These are phyloP conservation scores for Fusarium nematophilum DNA, from an alignment of 2,329 filamentous ascomycete species.

Conservation along the genomic window DNA sequence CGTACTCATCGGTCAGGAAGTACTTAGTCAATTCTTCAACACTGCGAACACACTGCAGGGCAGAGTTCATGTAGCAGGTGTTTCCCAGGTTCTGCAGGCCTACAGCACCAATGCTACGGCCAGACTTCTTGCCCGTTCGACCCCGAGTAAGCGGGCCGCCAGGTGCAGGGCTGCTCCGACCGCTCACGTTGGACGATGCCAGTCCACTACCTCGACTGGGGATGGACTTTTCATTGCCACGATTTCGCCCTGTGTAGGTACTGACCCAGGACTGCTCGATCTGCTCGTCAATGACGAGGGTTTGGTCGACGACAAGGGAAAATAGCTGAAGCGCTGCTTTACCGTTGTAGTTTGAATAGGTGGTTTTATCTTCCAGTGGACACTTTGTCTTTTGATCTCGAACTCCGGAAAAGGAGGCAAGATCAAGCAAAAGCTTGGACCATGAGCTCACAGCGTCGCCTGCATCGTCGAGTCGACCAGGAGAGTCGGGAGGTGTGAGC, in stretches of 20 bases:
- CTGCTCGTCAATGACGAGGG: conserved; percentile 86
- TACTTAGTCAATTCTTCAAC: conserved; percentile 95
- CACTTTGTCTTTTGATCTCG: conserved; percentile 41
- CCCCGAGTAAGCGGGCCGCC: conserved; percentile 75
- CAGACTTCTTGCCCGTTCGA: conserved; percentile 74
- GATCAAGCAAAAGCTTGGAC: conserved; percentile 57
- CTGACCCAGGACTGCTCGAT: conserved; percentile 70
- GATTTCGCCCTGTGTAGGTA: conserved; percentile 53
- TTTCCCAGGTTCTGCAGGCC: conserved; percentile 93
- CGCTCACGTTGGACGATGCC: conserved; percentile 59
- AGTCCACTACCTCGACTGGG: conserved; percentile 45
- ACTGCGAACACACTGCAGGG: conserved; percentile 91
- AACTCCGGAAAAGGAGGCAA: conserved; percentile 64
- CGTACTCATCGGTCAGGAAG: conserved; percentile 81
- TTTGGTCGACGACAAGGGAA: conserved; percentile 77
- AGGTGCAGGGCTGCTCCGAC: conserved; percentile 75
- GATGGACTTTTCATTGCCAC: conserved; percentile 52
- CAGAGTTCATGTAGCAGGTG: conserved; percentile 99
- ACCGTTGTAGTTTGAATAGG: conserved; percentile 82
- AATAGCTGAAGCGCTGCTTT: conserved; percentile 72
- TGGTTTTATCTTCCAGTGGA: conserved; percentile 70
- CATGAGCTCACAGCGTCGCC: conserved; percentile 48
- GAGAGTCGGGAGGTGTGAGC: conserved; percentile 56
- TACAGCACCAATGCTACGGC: conserved; percentile 78
- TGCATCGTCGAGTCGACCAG: conserved; percentile 43